Conservation (phyloP, 2,329 filamentous ascomycete genomes). For the Diplodia corticola region DNA sequence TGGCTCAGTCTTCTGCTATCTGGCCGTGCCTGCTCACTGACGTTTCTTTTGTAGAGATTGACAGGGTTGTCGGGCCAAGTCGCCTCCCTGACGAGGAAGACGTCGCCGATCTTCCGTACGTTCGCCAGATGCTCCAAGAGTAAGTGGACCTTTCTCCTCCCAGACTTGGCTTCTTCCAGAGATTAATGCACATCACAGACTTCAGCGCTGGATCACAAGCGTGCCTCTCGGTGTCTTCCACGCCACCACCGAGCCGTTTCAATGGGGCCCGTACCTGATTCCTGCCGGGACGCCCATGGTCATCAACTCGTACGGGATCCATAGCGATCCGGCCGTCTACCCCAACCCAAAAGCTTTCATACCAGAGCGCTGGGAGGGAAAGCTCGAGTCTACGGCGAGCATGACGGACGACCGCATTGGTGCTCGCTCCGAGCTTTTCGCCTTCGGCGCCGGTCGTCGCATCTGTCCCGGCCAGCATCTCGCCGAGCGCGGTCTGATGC, state of each 20-base stretch:
- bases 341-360: constrained; percentile 17
- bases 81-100: constrained; percentile 25
- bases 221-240: constrained; percentile 36
- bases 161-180: constrained; percentile 28
- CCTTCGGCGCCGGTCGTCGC: constrained; percentile 41
- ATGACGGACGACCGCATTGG: constrained; percentile 26
- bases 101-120: constrained; percentile 10
- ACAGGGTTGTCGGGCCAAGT: constrained; percentile 25
- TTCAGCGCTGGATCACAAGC: constrained; percentile 3
- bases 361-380: constrained; percentile 26
- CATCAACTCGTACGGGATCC: constrained; percentile 40
- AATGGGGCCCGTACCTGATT: constrained; percentile 38
- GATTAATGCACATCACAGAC: constrained; percentile 24
- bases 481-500: constrained; percentile 34
- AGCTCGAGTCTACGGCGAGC: constrained; percentile 26
- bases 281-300: constrained; percentile 45
- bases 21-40: too few relatives aligned
- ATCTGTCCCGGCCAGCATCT: constrained; percentile 43
- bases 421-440: constrained; percentile 36
- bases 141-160: neutral
- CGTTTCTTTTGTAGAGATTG: constrained; percentile 22
- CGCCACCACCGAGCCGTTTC: constrained; percentile 34
- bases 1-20: neutral
- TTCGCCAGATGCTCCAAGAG: constrained; percentile 26
- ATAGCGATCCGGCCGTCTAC: constrained; percentile 29